Conservation (phyloP, 2,329 filamentous ascomycete genomes). For the Emergomyces orientalis region DNA sequence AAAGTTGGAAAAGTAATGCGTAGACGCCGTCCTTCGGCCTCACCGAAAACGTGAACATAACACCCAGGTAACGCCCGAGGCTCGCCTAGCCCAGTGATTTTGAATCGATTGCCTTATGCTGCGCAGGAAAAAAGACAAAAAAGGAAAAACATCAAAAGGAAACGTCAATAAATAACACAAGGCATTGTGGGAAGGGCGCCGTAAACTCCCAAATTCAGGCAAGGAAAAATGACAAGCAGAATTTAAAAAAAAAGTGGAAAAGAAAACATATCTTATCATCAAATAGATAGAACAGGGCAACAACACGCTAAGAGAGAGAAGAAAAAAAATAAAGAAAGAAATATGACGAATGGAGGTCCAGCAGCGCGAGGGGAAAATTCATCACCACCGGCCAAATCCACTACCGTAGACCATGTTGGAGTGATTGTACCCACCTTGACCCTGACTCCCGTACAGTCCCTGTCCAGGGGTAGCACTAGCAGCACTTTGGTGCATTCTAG, state of each 20-base stretch:
- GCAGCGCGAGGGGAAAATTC: slow-evolving; percentile 17
- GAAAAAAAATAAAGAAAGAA: slow-evolving; percentile 17
- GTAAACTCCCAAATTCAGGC: slow-evolving; percentile 17
- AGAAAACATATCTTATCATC: slow-evolving; percentile 6
- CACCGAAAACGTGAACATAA: slow-evolving; percentile 20
- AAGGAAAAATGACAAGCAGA: background rate
- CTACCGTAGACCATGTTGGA: slow-evolving; percentile 71
- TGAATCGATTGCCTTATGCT: slow-evolving; percentile 29
- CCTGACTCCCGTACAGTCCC: slow-evolving; percentile 80
- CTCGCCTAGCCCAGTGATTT: slow-evolving; percentile 27
- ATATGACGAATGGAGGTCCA: slow-evolving; percentile 13
- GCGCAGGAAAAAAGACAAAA: slow-evolving; percentile 22
- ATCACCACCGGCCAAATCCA: slow-evolving; percentile 59
- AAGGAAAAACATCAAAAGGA: slow-evolving; percentile 18
- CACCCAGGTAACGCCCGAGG: slow-evolving; percentile 30
- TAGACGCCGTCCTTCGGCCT: slow-evolving; percentile 25
- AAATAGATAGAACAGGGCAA: slow-evolving; percentile 1
- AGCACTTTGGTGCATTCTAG: slow-evolving; percentile 86
- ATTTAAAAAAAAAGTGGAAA: background rate
- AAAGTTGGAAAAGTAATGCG: slow-evolving; percentile 23
- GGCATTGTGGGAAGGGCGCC: slow-evolving; percentile 8
- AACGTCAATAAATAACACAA: slow-evolving; percentile 17
- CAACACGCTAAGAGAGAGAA: slow-evolving; percentile 12
- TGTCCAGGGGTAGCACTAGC: slow-evolving; percentile 64
- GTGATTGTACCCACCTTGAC: slow-evolving; percentile 82